A percentile compares a stretch with the other conserved stretches of the same genome.
phyloP scores from a whole-genome alignment of 2,329 filamentous ascomycete genomes.

The Colletotrichum agaves region DNA sequence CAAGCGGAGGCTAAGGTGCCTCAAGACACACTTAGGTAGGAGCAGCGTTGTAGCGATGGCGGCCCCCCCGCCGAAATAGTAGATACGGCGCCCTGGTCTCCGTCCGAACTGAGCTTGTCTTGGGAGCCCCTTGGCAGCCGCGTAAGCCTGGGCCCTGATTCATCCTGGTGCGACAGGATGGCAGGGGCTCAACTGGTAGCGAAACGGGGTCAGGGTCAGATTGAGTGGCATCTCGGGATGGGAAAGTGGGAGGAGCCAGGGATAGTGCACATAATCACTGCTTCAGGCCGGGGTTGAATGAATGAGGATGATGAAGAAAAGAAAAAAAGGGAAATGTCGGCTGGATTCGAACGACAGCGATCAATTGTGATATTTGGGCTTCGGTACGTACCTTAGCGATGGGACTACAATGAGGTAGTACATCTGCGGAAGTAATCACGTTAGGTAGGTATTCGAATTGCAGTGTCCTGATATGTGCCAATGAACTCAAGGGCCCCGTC shows the following conservation, averaged over 20 bases:
- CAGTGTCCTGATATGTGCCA: background rate
- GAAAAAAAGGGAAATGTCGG: background rate
- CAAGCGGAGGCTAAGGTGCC: background rate
- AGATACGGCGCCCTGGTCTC: background rate
- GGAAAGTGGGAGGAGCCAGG: slow-evolving; percentile 14
- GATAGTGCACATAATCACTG: slow-evolving; percentile 8
- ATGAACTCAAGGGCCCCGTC: background rate
- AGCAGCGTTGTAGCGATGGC: background rate
- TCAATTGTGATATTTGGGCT: background rate
- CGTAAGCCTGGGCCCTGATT: slow-evolving; percentile 37
- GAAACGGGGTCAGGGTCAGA: slow-evolving; percentile 21
- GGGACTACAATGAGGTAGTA: too few species aligned
- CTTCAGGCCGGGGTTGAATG: slow-evolving; percentile 11
- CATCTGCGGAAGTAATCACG: background rate
- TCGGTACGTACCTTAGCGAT: background rate
- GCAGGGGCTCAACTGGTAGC: slow-evolving; percentile 23
- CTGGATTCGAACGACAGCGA: background rate
- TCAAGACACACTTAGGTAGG: too few species aligned
- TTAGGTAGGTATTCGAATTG: too few species aligned
- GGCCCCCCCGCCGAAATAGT: too few species aligned
- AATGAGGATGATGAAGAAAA: background rate
- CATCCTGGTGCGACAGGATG: slow-evolving; percentile 35
- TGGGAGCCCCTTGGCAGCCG: slow-evolving; percentile 33
- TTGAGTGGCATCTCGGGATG: slow-evolving; percentile 28
- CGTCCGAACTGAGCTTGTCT: slow-evolving; percentile 33